phyloP scores from a whole-genome alignment of 2,329 filamentous ascomycete genomes.

The Ambrosiella cleistominuta region DNA sequence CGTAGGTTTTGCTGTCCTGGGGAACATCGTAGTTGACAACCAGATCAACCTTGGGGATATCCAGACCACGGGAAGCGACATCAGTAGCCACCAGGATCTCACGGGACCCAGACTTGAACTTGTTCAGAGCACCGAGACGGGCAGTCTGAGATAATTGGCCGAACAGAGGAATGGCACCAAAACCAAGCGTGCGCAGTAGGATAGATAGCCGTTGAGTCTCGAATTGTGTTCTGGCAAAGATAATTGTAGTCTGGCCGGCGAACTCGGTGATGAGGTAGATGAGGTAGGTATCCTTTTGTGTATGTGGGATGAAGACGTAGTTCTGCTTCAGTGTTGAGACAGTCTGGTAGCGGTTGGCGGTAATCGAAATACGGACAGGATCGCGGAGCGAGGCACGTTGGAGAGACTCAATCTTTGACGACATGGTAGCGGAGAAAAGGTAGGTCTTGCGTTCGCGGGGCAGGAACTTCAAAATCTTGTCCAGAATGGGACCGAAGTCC shows the following conservation, averaged over 20 bases:
- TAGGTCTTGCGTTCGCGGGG: slow-evolving; percentile 64
- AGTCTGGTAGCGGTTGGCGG: slow-evolving; percentile 71
- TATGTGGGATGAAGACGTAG: slow-evolving; percentile 72
- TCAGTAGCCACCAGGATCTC: slow-evolving; percentile 86
- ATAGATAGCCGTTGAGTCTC: slow-evolving; percentile 77
- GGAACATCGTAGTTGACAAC: slow-evolving; percentile 78
- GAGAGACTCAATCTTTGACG: slow-evolving; percentile 77
- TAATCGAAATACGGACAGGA: slow-evolving; percentile 68
- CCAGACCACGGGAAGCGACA: slow-evolving; percentile 80
- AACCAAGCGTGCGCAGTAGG: slow-evolving; percentile 66
- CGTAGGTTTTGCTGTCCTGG: slow-evolving; percentile 73
- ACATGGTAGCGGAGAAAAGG: slow-evolving; percentile 90
- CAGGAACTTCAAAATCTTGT: slow-evolving; percentile 82
- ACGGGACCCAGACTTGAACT: slow-evolving; percentile 66
- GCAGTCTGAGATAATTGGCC: slow-evolving; percentile 79
- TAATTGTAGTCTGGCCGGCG: slow-evolving; percentile 67
- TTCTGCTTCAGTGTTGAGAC: slow-evolving; percentile 76
- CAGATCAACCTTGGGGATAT: slow-evolving; percentile 80
- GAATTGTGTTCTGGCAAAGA: slow-evolving; percentile 84
- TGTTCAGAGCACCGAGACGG: slow-evolving; percentile 72
- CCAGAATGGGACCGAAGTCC: slow-evolving; percentile 80
- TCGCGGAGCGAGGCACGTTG: slow-evolving; percentile 79
- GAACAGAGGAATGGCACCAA: slow-evolving; percentile 81
- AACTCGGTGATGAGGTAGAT: slow-evolving; percentile 76
- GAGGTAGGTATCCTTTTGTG: slow-evolving; percentile 78